Conservation (phyloP, 164 flowering plant genomes). For the Piper betle region DNA sequence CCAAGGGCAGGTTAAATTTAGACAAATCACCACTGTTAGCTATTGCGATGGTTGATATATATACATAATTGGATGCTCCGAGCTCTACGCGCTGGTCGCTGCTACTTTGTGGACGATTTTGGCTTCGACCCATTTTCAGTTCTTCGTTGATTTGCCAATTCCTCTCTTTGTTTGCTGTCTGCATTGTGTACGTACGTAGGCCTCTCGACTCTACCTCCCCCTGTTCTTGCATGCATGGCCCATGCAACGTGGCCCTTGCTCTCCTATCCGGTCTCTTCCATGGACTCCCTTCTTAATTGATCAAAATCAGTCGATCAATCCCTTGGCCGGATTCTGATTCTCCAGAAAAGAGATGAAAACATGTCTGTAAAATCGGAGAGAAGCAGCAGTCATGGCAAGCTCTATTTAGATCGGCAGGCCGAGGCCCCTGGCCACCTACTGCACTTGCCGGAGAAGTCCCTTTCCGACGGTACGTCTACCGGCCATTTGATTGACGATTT, state of each 20-base stretch:
- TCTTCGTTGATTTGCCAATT: slow-evolving; percentile 1
- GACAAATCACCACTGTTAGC: too few species aligned
- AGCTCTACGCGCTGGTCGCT: too few species aligned
- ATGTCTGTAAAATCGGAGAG: slow-evolving; percentile 2
- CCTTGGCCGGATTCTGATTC: neutral
- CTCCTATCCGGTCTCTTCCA: neutral
- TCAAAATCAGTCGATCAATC: neutral
- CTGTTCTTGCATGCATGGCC: neutral
- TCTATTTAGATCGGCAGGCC: neutral
- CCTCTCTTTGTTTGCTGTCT: neutral
- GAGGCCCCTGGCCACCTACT: neutral
- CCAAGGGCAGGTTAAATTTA: too few species aligned
- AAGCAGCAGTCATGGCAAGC: neutral
- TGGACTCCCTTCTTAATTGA: neutral
- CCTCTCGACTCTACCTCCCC: neutral
- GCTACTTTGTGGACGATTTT: neutral
- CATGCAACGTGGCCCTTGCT: neutral
- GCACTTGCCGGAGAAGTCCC: neutral
- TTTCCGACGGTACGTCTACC: neutral
- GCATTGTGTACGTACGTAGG: neutral
- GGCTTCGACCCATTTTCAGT: neutral
- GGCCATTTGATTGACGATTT: neutral
- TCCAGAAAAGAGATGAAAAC: neutral
- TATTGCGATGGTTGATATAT: too few species aligned
- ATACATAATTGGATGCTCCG: too few species aligned